Conservation (phyloP, 2,329 filamentous ascomycete species). For the Curvularia sp. region DNA sequence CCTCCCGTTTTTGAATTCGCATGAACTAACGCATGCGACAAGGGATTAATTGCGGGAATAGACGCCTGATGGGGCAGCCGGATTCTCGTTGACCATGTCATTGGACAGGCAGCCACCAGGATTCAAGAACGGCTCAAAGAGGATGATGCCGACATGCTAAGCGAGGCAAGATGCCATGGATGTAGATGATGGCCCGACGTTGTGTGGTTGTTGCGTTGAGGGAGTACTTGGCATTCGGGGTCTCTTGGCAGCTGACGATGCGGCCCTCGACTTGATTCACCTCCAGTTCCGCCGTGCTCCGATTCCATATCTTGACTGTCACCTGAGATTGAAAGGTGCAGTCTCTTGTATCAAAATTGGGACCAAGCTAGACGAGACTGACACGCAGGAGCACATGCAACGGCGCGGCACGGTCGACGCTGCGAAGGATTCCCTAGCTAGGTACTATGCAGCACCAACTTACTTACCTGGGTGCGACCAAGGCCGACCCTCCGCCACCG, state of each 20-base stretch:
- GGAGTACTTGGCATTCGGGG: not conserved
- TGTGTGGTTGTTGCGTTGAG: not conserved
- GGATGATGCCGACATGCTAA: not conserved
- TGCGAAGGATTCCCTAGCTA: not conserved
- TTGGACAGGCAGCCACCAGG: not conserved
- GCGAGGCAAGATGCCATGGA: not conserved
- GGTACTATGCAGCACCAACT: not conserved
- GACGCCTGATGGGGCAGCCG: constrained; percentile 3
- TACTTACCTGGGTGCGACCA: not conserved
- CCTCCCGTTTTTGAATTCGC: not conserved
- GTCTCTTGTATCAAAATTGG: too few species aligned
- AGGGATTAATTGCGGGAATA: not conserved
- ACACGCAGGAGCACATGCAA: not conserved
- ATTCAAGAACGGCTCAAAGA: not conserved
- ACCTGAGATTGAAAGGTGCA: not conserved
- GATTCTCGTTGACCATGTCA: not conserved
- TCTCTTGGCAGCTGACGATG: not conserved
- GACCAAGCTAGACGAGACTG: too few species aligned
- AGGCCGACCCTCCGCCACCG: not conserved
- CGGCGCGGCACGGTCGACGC: not conserved
- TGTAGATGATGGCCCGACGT: not conserved
- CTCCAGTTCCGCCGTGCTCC: not conserved
- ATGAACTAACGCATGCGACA: not conserved
- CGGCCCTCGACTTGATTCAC: not conserved
- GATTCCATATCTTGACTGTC: not conserved